These are phyloP conservation scores for Trichosporon sp. DNA, from an alignment of 1,284 basidiomycete genomes.

Conservation along the genomic window DNA sequence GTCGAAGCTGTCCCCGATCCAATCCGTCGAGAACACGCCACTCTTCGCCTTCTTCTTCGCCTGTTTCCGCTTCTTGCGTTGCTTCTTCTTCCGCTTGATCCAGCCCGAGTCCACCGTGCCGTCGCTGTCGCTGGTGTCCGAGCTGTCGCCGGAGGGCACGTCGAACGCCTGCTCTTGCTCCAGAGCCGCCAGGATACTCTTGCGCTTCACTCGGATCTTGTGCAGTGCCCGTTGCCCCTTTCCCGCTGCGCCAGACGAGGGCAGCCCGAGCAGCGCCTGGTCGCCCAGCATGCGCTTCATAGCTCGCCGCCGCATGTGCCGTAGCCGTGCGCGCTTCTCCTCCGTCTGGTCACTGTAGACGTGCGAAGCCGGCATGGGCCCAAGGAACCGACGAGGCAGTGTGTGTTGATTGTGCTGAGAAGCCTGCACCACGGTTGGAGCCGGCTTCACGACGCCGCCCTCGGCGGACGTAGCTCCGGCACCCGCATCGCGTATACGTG, in stretches of 20 bases:
- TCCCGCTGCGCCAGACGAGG: not conserved
- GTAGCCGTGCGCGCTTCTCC: conserved; percentile 21
- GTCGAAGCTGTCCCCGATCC: conserved; percentile 44
- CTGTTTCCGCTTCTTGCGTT: conserved; percentile 14
- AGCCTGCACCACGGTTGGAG: conserved; percentile 27
- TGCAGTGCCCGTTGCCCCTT: conserved; percentile 11
- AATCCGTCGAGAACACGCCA: conserved; percentile 19
- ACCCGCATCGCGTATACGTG: not conserved
- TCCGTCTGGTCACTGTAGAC: conserved; percentile 21
- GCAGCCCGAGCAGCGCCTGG: conserved; percentile 3
- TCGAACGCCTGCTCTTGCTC: not conserved
- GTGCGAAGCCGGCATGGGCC: conserved; percentile 34
- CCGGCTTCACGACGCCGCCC: conserved; percentile 18
- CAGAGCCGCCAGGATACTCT: not conserved
- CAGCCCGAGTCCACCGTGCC: not conserved
- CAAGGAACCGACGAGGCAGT: conserved; percentile 38
- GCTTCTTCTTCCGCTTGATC: conserved; percentile 4
- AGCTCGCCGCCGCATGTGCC: conserved; percentile 15
- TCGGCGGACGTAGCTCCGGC: not conserved
- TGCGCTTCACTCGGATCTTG: conserved; percentile 17
- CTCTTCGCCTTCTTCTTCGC: not conserved
- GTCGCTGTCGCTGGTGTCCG: conserved; percentile 1
- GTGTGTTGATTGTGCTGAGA: conserved; percentile 27
- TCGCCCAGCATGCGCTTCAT: not conserved
- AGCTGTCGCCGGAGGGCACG: not conserved